Evolutionary conservation across 2,329 filamentous ascomycete genomes (phyloP).

Genomic region (Trichoderma afroharzianum): DNA sequence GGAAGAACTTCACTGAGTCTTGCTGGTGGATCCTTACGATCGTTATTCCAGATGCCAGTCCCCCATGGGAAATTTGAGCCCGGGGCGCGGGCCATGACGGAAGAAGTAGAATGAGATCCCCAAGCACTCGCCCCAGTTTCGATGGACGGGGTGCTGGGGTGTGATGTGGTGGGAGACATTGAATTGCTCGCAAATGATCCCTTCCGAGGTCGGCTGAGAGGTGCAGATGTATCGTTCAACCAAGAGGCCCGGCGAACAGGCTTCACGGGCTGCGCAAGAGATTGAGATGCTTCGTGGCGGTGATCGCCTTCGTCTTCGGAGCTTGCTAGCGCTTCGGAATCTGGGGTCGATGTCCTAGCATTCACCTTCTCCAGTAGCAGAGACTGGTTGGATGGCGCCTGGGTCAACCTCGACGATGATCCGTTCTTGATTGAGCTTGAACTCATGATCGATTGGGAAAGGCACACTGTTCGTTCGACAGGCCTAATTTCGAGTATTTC

Average conservation of each 20-base stretch:
- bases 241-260: conserved; percentile 74
- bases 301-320: conserved; percentile 88
- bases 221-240: conserved; percentile 76
- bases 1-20: conserved; percentile 70
- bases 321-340: conserved; percentile 89
- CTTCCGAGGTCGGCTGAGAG: conserved; percentile 63
- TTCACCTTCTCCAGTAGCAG: conserved; percentile 72
- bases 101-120: conserved; percentile 50
- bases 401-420: conserved; percentile 47
- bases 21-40: conserved; percentile 74
- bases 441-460: conserved; percentile 43
- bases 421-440: conserved; percentile 48
- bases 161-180: conserved; percentile 75
- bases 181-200: conserved; percentile 72
- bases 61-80: conserved; percentile 64
- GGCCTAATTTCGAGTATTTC: background rate
- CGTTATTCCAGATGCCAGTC: conserved; percentile 78
- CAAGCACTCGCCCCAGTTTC: conserved; percentile 54
- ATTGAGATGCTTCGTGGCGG: conserved; percentile 51
- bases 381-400: conserved; percentile 57
- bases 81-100: conserved; percentile 47
- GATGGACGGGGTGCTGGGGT: conserved; percentile 72
- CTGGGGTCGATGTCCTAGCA: conserved; percentile 79
- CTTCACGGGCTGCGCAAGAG: conserved; percentile 50
- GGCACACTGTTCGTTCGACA: background rate